Evolutionary conservation across 2,329 filamentous ascomycete genomes (phyloP), one percentile per base, ranked within the genome.

Genomic region (Aspergillus clavatus): DNA sequence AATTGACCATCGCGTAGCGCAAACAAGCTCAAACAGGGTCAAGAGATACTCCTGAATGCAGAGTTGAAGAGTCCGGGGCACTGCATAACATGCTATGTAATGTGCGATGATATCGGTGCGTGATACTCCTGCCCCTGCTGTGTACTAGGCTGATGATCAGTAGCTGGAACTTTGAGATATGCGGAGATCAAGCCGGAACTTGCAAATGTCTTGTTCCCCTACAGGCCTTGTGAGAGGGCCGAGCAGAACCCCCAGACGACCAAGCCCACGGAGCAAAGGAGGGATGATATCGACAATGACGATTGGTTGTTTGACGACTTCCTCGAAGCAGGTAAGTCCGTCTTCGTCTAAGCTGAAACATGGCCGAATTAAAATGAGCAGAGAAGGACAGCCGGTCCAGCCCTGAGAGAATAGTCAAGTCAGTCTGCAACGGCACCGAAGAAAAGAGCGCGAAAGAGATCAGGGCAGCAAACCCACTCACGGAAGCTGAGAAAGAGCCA

Each of bases 61-160:
- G 69, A 78, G 0, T 61, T 89, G 16, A 75, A 65, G 1, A 70
- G 70, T 4, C 62, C 72, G 0, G 76, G 79, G 14, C 79, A 84
- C 45, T 69, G 75, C 3, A 78, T 93, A 26, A 75, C 75, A 19
- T 87, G 82, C 48, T 81, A 83, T 59, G 74, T 90, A 39, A 86
- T 87, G 64, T 97, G 90, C 53, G 91, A 96, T 67, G 84, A 89
- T 35, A 85, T 97, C 56, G 87, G 79, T 80, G 63, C 50, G 68
- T 47, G 3, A 5, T 5, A 12, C 12, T 6, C 18, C 10, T 11
- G 16, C 16, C 14, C 7, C 10, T 26, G n/a, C n/a, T 11, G 21
- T 11, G 36, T 0, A 22, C 5, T 5, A 33, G 16, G 8, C 48
- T 65, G 26, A 62, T 11, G 1, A 12, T 5, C 41, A 3, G 44